Percentiles rank a stretch among this genome's conserved stretches.
Evolutionary conservation across 2,329 filamentous ascomycete genomes (phyloP).

Genomic region (Ophidiomyces ophidiicola): DNA sequence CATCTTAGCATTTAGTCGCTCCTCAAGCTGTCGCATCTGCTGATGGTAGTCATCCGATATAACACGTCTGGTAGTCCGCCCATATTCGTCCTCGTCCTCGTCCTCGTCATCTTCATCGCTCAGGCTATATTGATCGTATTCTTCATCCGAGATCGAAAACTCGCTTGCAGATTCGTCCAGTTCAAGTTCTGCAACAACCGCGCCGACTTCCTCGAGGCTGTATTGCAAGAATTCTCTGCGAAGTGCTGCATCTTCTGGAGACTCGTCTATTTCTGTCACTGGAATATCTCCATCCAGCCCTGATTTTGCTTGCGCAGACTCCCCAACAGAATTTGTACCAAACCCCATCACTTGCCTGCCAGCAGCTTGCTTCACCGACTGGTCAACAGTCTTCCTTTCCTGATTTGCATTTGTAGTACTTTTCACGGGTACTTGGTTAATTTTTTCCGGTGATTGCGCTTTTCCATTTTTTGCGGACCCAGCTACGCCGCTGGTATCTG

Average conservation of each 20-base stretch:
- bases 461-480: neutral
- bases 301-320: neutral
- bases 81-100: conserved; percentile 64
- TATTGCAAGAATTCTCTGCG: conserved; percentile 86
- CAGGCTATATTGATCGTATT: conserved; percentile 41
- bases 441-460: neutral
- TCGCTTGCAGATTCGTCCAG: conserved; percentile 54
- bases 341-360: too few species aligned
- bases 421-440: neutral
- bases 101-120: conserved; percentile 41
- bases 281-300: conserved; percentile 17
- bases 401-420: too few species aligned
- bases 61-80: conserved; percentile 55
- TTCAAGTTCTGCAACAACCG: conserved; percentile 83
- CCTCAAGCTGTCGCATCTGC: conserved; percentile 76
- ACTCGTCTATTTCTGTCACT: conserved; percentile 61
- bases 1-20: conserved; percentile 51
- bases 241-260: conserved; percentile 64
- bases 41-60: conserved; percentile 63
- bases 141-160: conserved; percentile 42
- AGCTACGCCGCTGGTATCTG: neutral
- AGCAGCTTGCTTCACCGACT: too few species aligned
- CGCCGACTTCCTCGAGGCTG: conserved; percentile 72
- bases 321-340: conserved; percentile 1
- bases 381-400: too few species aligned